Conservation (phyloP, 2,329 filamentous ascomycete species). For the Clonostachys rosea region DNA sequence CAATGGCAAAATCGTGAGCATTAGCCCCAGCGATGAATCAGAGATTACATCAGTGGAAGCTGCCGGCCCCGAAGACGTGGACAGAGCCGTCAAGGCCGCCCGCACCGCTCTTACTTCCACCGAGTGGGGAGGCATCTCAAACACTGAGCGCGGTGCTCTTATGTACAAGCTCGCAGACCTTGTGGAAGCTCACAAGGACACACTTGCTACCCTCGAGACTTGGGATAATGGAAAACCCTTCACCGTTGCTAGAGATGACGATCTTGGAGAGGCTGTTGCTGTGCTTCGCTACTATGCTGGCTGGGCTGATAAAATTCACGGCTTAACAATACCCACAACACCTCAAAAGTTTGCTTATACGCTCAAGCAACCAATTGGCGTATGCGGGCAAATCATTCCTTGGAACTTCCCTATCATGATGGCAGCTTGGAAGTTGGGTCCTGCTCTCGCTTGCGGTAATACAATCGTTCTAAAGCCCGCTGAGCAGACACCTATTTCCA, state of each 20-base stretch:
- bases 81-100: slow-evolving; percentile 77
- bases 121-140: slow-evolving; percentile 63
- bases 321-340: slow-evolving; percentile 71
- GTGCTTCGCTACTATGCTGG: slow-evolving; percentile 73
- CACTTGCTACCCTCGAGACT: slow-evolving; percentile 77
- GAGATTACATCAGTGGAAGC: slow-evolving; percentile 74
- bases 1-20: too few species aligned
- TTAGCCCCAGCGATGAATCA: slow-evolving; percentile 5
- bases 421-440: slow-evolving; percentile 73
- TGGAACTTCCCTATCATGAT: slow-evolving; percentile 80
- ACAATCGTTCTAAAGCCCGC: slow-evolving; percentile 66
- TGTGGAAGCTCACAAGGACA: slow-evolving; percentile 71
- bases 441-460: slow-evolving; percentile 66
- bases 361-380: slow-evolving; percentile 66
- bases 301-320: slow-evolving; percentile 87
- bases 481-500: slow-evolving; percentile 68
- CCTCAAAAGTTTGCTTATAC: slow-evolving; percentile 81
- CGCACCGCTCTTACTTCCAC: slow-evolving; percentile 78
- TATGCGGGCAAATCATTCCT: slow-evolving; percentile 77
- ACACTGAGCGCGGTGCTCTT: slow-evolving; percentile 64
- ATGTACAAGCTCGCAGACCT: slow-evolving; percentile 77
- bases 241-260: slow-evolving; percentile 65
- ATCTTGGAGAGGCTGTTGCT: slow-evolving; percentile 59
- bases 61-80: slow-evolving; percentile 82
- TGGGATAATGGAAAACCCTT: slow-evolving; percentile 86